Evolutionary conservation across 2,329 filamentous ascomycete genomes (phyloP).

Genomic region (Penicillium sp.): DNA sequence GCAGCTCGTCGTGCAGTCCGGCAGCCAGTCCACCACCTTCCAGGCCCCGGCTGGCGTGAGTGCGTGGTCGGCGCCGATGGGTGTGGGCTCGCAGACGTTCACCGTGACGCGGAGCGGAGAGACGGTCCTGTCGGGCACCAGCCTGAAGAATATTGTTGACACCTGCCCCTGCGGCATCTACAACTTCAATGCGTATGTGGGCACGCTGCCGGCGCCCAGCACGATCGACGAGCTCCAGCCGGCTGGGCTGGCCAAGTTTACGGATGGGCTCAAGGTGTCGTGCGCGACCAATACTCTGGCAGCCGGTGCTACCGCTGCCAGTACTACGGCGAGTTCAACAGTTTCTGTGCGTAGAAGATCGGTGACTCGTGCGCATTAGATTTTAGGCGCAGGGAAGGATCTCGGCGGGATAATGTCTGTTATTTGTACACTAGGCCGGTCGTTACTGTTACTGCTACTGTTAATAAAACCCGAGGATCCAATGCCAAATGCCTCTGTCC

Average conservation of each 20-base stretch:
- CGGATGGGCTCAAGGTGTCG: slow-evolving; percentile 29
- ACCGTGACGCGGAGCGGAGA: slow-evolving; percentile 40
- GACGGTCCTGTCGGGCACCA: slow-evolving; percentile 28
- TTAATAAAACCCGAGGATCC: too few relatives aligned
- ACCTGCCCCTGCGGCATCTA: slow-evolving; percentile 52
- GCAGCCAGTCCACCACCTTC: slow-evolving; percentile 10
- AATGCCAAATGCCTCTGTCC: too few relatives aligned
- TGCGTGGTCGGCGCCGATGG: slow-evolving; percentile 44
- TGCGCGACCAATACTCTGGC: slow-evolving; percentile 32
- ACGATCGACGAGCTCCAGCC: slow-evolving; percentile 38
- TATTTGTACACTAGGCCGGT: not conserved
- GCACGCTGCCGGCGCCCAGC: slow-evolving; percentile 44
- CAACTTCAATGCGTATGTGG: slow-evolving; percentile 58
- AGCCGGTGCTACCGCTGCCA: slow-evolving; percentile 2
- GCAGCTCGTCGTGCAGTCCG: slow-evolving; percentile 39
- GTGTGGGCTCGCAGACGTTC: slow-evolving; percentile 46
- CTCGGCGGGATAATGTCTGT: too few relatives aligned
- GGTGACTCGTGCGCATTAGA: too few relatives aligned
- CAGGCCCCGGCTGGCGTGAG: slow-evolving; percentile 44
- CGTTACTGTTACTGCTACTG: not conserved
- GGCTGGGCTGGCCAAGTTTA: slow-evolving; percentile 30
- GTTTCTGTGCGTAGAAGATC: too few relatives aligned
- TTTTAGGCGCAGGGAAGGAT: too few relatives aligned
- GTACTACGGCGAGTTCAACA: not conserved
- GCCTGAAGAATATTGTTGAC: slow-evolving; percentile 48